These are phyloP conservation scores for Fusarium sp. DNA, from an alignment of 2,329 filamentous ascomycete species.

Conservation along the genomic window DNA sequence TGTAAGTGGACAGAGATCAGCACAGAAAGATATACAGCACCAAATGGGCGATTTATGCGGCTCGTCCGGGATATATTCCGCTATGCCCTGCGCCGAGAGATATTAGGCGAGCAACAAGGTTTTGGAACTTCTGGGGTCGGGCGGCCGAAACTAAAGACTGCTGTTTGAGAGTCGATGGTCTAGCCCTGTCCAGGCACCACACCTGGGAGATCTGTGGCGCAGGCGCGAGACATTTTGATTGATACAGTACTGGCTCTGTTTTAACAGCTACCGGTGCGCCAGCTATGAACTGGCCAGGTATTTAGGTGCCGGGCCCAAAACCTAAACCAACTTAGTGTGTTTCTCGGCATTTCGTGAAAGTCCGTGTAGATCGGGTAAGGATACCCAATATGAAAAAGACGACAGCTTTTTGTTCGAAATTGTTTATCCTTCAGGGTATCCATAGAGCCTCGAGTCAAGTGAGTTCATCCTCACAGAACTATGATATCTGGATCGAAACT, in stretches of 20 bases:
- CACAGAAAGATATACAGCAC: constrained; percentile 1
- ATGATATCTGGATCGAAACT: not conserved
- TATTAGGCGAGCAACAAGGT: constrained; percentile 11
- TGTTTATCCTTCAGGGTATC: not conserved
- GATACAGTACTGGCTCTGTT: constrained; percentile 5
- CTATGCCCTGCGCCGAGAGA: constrained; percentile 4
- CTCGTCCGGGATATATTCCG: constrained; percentile 30
- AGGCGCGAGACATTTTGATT: constrained; percentile 6
- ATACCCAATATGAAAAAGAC: constrained; percentile 21
- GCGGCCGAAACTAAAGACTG: constrained; percentile 18
- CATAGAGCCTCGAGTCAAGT: constrained; percentile 6
- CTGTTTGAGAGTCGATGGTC: not conserved
- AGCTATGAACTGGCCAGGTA: constrained; percentile 7
- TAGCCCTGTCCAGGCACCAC: constrained; percentile 11
- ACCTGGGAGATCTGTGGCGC: constrained; percentile 30
- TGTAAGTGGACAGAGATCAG: constrained; percentile 17
- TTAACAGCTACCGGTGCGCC: constrained; percentile 10
- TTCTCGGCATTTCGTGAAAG: constrained; percentile 28
- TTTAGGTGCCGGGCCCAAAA: constrained; percentile 17
- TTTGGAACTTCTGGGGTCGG: constrained; percentile 14
- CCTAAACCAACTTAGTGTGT: constrained; percentile 17
- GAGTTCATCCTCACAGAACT: not conserved
- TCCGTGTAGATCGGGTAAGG: constrained; percentile 17
- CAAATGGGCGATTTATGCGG: constrained; percentile 11
- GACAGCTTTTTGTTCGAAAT: not conserved